These are phyloP conservation scores for Saccharomycodes ludwigii DNA, from an alignment of 805 yeast genomes.

Conservation along the genomic window DNA sequence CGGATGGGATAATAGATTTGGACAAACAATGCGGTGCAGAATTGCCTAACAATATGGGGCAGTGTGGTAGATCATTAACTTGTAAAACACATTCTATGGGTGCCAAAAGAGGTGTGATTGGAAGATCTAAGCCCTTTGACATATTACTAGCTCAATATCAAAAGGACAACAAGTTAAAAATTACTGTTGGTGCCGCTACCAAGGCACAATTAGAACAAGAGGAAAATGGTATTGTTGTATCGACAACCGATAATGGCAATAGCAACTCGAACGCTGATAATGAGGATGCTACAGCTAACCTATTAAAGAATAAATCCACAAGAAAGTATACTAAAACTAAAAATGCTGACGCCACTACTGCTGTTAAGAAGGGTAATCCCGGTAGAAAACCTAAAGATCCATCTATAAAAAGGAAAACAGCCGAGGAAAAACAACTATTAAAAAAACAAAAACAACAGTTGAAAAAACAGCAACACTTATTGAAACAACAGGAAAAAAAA, in stretches of 20 bases:
- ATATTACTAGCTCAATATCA: constrained; percentile 79
- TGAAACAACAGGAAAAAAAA: constrained; percentile 7
- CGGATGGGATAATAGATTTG: constrained; percentile 78
- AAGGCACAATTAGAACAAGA: constrained; percentile 69
- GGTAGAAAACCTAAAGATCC: too few species aligned
- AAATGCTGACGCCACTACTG: too few species aligned
- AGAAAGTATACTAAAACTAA: too few species aligned
- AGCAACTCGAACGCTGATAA: constrained; percentile 36
- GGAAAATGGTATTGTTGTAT: too few species aligned
- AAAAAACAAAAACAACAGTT: constrained; percentile 19
- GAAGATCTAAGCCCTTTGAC: constrained; percentile 89
- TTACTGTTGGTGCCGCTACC: constrained; percentile 71
- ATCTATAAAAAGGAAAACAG: too few species aligned
- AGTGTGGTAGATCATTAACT: constrained; percentile 89
- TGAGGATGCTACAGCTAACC: constrained; percentile 8
- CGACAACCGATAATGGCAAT: too few species aligned
- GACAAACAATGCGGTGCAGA: constrained; percentile 95
- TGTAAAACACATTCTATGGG: constrained; percentile 99
- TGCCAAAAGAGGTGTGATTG: constrained; percentile 89
- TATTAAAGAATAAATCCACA: too few species aligned
- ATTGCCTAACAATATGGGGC: constrained; percentile 78
- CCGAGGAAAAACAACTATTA: constrained; percentile 14
- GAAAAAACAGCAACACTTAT: constrained; percentile 13
- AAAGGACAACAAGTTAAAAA: constrained; percentile 80
- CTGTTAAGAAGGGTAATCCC: too few species aligned